These are phyloP conservation scores for Carallia pectinifolia DNA, from an alignment of 345 rosid genomes.

Conservation along the genomic window DNA sequence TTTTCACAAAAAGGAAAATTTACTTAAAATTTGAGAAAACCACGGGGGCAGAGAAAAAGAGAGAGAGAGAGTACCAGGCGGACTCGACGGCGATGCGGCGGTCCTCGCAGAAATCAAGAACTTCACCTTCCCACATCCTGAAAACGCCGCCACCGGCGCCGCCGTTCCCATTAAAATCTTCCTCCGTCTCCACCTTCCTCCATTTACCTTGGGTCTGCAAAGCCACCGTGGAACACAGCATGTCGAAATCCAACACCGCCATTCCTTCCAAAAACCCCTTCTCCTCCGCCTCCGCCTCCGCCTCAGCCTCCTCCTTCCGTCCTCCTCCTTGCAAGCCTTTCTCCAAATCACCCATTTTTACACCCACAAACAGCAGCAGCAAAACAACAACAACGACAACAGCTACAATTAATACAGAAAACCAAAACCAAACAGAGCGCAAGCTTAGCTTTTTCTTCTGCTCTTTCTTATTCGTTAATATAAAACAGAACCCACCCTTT, in stretches of 20 bases:
- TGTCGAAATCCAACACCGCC: constrained; percentile 79
- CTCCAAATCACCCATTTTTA: constrained; percentile 22
- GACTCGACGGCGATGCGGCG: constrained; percentile 77
- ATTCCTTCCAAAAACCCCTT: constrained; percentile 52
- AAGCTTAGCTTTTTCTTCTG: background rate
- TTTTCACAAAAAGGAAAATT: background rate
- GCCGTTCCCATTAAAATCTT: constrained; percentile 16
- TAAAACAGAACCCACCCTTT: background rate
- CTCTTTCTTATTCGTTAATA: background rate
- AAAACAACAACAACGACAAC: background rate
- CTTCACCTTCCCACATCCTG: constrained; percentile 95
- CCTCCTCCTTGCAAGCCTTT: background rate
- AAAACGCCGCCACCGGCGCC: constrained; percentile 68
- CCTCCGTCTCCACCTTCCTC: constrained; percentile 44
- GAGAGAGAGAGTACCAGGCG: constrained; percentile 48
- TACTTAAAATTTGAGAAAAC: too few relatives aligned
- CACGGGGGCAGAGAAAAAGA: background rate
- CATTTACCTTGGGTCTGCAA: constrained; percentile 85
- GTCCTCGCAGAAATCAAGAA: constrained; percentile 74
- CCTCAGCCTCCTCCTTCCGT: constrained; percentile 6
- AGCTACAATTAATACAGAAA: background rate
- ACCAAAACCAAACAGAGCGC: background rate
- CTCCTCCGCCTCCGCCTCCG: constrained; percentile 38
- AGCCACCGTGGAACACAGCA: constrained; percentile 90
- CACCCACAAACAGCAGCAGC: background rate